A percentile compares a stretch with the other conserved stretches of the same genome.
Evolutionary conservation across 768 basidiomycete species (phyloP).

Genomic region (Hebeloma cylindrosporum): DNA sequence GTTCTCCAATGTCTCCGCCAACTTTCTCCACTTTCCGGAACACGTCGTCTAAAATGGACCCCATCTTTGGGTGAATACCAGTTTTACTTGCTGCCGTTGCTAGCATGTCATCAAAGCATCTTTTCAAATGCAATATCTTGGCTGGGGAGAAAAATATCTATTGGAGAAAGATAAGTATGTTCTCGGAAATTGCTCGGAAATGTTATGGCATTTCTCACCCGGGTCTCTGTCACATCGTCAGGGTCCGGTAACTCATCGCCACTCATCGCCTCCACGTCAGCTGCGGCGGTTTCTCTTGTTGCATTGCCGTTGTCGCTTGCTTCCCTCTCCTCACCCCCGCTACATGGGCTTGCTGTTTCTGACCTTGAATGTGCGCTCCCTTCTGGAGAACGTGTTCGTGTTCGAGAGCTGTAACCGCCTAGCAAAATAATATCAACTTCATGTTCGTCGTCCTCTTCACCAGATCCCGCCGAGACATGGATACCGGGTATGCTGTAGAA

Average conservation of each 20-base stretch:
- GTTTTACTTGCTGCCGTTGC: background rate
- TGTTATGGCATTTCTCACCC: background rate
- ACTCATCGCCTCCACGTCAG: too few relatives aligned
- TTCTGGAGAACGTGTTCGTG: too few relatives aligned
- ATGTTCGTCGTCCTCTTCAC: too few relatives aligned
- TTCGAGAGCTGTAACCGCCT: too few relatives aligned
- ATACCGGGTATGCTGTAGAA: too few relatives aligned
- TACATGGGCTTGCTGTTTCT: too few relatives aligned
- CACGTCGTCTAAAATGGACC: background rate
- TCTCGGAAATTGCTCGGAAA: background rate
- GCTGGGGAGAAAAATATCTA: background rate
- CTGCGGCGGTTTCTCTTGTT: too few relatives aligned
- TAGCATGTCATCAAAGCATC: slow-evolving; percentile 4
- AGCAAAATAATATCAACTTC: too few relatives aligned
- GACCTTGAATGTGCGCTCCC: too few relatives aligned
- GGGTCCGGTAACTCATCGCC: background rate
- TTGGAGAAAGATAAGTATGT: background rate
- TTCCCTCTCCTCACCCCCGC: too few relatives aligned
- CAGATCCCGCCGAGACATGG: too few relatives aligned
- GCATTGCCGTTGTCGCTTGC: too few relatives aligned
- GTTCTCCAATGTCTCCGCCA: slow-evolving; percentile 10
- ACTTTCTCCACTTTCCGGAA: background rate
- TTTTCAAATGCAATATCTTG: background rate
- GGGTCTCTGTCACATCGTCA: background rate
- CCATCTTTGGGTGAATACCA: slow-evolving; percentile 5